Percentiles rank a stretch among this genome's conserved stretches.
These are phyloP conservation scores for Alternaria brassicae DNA, from an alignment of 2,329 filamentous ascomycete species.

Conservation along the genomic window DNA sequence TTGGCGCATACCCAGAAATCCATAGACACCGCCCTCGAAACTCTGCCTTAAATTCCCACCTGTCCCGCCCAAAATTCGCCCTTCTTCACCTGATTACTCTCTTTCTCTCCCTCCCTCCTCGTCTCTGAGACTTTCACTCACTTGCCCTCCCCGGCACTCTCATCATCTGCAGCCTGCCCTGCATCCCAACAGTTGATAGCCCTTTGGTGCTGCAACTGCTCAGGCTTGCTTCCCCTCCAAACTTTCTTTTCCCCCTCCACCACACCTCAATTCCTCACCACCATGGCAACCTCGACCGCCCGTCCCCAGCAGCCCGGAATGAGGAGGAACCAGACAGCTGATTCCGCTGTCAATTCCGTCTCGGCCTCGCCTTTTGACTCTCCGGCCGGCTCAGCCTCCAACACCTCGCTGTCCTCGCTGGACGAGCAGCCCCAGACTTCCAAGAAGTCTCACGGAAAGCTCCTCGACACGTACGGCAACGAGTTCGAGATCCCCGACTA, in stretches of 20 bases:
- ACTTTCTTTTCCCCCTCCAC: not conserved
- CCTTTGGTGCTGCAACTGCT: constrained; percentile 18
- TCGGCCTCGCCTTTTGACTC: constrained; percentile 65
- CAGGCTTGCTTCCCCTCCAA: constrained; percentile 11
- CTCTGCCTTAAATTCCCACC: constrained; percentile 28
- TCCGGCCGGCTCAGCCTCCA: constrained; percentile 72
- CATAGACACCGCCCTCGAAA: constrained; percentile 34
- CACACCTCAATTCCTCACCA: constrained; percentile 9
- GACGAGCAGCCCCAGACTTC: constrained; percentile 62
- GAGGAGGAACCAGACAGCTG: constrained; percentile 57
- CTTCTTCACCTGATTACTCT: constrained; percentile 7
- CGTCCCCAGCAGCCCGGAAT: constrained; percentile 59
- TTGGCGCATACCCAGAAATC: constrained; percentile 26
- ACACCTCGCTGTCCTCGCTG: constrained; percentile 91
- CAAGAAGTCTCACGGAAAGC: constrained; percentile 62
- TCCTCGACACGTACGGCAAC: constrained; percentile 94
- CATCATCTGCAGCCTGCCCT: constrained; percentile 31
- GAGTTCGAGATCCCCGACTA: constrained; percentile 92
- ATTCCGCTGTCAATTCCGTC: constrained; percentile 62
- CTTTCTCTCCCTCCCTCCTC: constrained; percentile 1
- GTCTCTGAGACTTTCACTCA: constrained; percentile 4
- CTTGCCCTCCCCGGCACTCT: constrained; percentile 9
- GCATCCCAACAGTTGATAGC: constrained; percentile 33
- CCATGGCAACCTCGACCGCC: constrained; percentile 60
- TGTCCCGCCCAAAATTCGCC: constrained; percentile 17